A percentile compares a stretch with the other conserved stretches of the same genome.
Evolutionary conservation across 1,139 yeast species (phyloP).

Genomic region (Suhomyces taliae): DNA sequence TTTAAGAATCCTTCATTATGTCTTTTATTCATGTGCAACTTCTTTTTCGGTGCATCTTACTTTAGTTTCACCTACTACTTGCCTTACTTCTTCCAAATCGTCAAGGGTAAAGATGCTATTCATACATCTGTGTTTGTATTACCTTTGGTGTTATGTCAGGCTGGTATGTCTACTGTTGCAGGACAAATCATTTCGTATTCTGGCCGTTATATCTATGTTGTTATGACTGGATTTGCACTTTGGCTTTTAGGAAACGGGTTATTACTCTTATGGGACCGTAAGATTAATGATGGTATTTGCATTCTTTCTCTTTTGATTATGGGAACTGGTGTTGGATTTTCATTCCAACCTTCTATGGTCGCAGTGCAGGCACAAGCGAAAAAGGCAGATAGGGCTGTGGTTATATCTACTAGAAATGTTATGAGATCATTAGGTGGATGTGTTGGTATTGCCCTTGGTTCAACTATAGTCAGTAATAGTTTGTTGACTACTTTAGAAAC

Average conservation of each 20-base stretch:
- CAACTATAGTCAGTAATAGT: conserved; percentile 43
- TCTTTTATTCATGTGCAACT: conserved; percentile 41
- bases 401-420: conserved; percentile 54
- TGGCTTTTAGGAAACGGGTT: conserved; percentile 47
- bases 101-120: conserved; percentile 40
- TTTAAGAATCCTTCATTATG: conserved; percentile 42
- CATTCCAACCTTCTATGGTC: conserved; percentile 57
- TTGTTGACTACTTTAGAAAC: conserved; percentile 25
- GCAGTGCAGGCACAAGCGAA: conserved; percentile 56
- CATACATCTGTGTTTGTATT: conserved; percentile 41
- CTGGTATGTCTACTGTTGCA: conserved; percentile 38
- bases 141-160: conserved; percentile 45
- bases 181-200: conserved; percentile 45
- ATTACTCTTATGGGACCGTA: conserved; percentile 33
- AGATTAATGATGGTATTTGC: conserved; percentile 32
- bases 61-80: conserved; percentile 45
- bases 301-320: conserved; percentile 38
- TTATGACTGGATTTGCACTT: conserved; percentile 40
- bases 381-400: conserved; percentile 55
- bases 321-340: conserved; percentile 53
- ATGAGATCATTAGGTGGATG: conserved; percentile 58
- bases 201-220: conserved; percentile 45
- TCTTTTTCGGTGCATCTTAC: conserved; percentile 52
- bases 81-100: conserved; percentile 54
- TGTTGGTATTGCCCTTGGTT: conserved; percentile 48